A percentile compares a stretch with the other conserved stretches of the same genome.
Conservation (phyloP, 2,329 filamentous ascomycete species). For the Fonsecaea multimorphosa region DNA sequence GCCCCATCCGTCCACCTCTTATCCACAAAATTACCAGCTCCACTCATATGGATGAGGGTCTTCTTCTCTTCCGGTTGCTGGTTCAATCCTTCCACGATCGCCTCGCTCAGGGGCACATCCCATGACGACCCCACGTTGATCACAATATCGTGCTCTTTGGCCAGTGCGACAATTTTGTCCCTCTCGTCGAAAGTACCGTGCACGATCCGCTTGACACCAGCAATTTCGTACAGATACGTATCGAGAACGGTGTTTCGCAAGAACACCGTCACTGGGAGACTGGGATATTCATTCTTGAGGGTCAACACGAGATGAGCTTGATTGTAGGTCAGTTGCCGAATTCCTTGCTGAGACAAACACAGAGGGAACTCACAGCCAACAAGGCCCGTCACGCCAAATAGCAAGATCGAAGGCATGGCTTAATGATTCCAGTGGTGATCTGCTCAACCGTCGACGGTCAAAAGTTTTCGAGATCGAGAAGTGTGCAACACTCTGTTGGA, state of each 20-base stretch:
- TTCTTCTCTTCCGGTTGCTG: constrained; percentile 23
- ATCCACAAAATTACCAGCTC: constrained; percentile 23
- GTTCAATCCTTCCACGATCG: constrained; percentile 25
- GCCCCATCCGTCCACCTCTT: constrained; percentile 24
- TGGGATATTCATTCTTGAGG: constrained; percentile 16
- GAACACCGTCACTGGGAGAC: constrained; percentile 24
- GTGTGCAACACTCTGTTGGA: background rate
- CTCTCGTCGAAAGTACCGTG: constrained; percentile 29
- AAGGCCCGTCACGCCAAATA: constrained; percentile 22
- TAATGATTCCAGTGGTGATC: background rate
- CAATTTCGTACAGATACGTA: constrained; percentile 25
- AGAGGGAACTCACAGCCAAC: constrained; percentile 20
- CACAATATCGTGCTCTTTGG: constrained; percentile 22
- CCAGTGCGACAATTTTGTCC: constrained; percentile 22
- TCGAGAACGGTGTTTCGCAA: constrained; percentile 21
- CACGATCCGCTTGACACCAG: constrained; percentile 19
- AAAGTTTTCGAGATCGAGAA: background rate
- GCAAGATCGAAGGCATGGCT: constrained; percentile 24
- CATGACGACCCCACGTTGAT: constrained; percentile 28
- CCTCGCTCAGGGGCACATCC: constrained; percentile 24
- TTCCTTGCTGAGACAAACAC: background rate
- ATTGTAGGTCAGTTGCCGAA: background rate
- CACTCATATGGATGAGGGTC: constrained; percentile 26
- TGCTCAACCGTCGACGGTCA: background rate
- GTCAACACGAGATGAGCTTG: constrained; percentile 26